These are phyloP conservation scores for Lobosporangium transversale DNA, from an alignment of 192 early-diverging fungal genomes.

Conservation along the genomic window DNA sequence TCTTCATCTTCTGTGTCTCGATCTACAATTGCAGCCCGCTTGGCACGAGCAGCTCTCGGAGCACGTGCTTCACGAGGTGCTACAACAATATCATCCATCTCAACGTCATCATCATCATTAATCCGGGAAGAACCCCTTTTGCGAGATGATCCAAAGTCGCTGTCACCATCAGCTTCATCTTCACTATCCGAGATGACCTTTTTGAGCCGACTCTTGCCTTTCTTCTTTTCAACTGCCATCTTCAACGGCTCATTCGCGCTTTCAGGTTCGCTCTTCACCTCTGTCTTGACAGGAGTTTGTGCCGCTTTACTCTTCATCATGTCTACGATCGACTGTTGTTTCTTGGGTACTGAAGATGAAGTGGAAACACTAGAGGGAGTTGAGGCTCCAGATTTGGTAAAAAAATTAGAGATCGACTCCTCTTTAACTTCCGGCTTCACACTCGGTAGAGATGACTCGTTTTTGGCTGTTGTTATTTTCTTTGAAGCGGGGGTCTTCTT, in stretches of 20 bases:
- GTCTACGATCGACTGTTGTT: conserved; percentile 43
- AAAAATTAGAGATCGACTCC: conserved; percentile 29
- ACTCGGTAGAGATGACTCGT: conserved; percentile 15
- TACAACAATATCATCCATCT: conserved; percentile 40
- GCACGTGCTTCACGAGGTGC: conserved; percentile 28
- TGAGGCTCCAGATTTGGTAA: neutral
- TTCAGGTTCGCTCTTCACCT: conserved; percentile 11
- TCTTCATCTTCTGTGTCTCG: conserved; percentile 23
- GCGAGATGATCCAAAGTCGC: conserved; percentile 2
- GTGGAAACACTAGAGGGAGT: neutral
- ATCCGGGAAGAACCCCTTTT: conserved; percentile 1
- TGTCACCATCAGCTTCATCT: conserved; percentile 15
- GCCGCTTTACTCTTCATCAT: conserved; percentile 40
- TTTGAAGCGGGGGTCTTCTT: conserved; percentile 34
- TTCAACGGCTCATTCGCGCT: conserved; percentile 9
- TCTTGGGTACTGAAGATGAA: conserved; percentile 17
- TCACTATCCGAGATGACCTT: conserved; percentile 18
- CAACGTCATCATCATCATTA: conserved; percentile 23
- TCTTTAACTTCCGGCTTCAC: conserved; percentile 58
- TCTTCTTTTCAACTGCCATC: conserved; percentile 2
- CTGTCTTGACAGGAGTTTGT: neutral
- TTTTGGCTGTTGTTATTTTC: conserved; percentile 45
- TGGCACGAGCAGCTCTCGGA: conserved; percentile 37
- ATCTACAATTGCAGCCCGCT: conserved; percentile 41
- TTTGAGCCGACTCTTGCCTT: conserved; percentile 13